Evolutionary conservation across 495 filamentous ascomycete species (phyloP).

Genomic region (Cladorrhinum samala): DNA sequence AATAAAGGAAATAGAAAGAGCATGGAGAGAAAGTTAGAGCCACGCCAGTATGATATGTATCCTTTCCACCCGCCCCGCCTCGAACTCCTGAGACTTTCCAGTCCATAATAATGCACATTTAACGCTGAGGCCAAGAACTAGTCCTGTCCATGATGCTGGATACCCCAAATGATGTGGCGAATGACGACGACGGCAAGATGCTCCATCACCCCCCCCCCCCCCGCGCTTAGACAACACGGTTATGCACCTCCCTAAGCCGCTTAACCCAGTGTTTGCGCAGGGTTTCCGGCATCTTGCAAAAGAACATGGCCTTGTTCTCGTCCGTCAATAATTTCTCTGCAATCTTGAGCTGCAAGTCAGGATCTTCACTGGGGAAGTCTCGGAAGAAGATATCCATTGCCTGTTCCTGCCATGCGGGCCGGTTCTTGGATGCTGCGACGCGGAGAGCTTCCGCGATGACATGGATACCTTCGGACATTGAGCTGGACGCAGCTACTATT

Average conservation of each 20-base stretch:
- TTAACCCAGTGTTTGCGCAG: slow-evolving; percentile 44
- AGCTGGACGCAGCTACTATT: not conserved
- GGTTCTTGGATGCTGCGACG: slow-evolving; percentile 9
- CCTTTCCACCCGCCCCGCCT: too few relatives aligned
- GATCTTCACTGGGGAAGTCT: slow-evolving; percentile 42
- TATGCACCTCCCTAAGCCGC: slow-evolving; percentile 40
- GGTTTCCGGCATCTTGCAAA: slow-evolving; percentile 44
- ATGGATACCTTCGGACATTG: not conserved
- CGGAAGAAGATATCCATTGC: slow-evolving; percentile 46
- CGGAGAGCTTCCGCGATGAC: slow-evolving; percentile 32
- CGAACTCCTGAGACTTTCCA: too few relatives aligned
- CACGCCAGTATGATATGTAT: too few relatives aligned
- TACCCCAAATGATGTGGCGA: too few relatives aligned
- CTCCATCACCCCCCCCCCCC: too few relatives aligned
- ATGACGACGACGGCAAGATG: too few relatives aligned
- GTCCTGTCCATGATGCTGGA: too few relatives aligned
- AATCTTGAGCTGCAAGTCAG: slow-evolving; percentile 46
- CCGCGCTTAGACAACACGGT: slow-evolving; percentile 26
- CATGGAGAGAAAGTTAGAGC: too few relatives aligned
- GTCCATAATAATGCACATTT: too few relatives aligned
- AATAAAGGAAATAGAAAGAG: too few relatives aligned
- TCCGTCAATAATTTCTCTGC: slow-evolving; percentile 47
- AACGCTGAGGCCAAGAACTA: too few relatives aligned
- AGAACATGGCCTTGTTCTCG: slow-evolving; percentile 48
- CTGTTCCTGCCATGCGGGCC: slow-evolving; percentile 40